phyloP scores from a whole-genome alignment of 176 grass and related monocot species.

The Panicum miliaceum region DNA sequence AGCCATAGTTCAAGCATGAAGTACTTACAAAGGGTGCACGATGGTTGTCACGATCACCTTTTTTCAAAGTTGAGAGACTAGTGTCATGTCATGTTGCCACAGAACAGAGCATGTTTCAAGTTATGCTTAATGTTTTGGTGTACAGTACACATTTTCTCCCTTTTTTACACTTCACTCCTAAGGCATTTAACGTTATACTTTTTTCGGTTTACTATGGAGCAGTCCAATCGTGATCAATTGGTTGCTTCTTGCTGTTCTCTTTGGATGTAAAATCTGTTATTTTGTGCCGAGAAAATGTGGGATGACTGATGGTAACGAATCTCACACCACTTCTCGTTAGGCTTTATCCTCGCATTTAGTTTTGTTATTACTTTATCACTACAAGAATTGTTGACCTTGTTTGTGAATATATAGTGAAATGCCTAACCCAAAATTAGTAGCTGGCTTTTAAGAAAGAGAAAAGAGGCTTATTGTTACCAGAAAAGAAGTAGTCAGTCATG shows the following conservation, averaged over 20 bases:
- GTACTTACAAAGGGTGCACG: conserved; percentile 46
- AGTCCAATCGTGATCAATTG: background rate
- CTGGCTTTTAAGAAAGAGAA: conserved; percentile 3
- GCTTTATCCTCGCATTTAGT: background rate
- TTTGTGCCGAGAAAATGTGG: background rate
- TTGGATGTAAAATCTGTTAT: background rate
- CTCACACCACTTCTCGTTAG: background rate
- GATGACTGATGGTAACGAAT: background rate
- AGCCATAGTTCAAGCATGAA: conserved; percentile 28
- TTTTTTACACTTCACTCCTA: background rate
- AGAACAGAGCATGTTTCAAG: background rate
- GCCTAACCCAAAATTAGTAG: background rate
- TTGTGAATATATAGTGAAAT: background rate
- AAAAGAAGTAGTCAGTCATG: background rate
- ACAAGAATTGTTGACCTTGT: background rate
- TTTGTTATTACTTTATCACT: background rate
- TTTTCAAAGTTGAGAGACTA: conserved; percentile 34
- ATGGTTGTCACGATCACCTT: conserved; percentile 46
- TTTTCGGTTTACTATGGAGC: background rate
- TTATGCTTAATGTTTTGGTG: background rate
- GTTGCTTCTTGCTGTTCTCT: background rate
- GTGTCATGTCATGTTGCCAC: background rate
- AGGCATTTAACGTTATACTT: background rate
- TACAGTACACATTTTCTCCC: background rate
- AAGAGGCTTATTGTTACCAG: background rate